Base-by-base conservation (phyloP, 2,329 filamentous ascomycete species). In the Simplicillium sp. region DNA sequence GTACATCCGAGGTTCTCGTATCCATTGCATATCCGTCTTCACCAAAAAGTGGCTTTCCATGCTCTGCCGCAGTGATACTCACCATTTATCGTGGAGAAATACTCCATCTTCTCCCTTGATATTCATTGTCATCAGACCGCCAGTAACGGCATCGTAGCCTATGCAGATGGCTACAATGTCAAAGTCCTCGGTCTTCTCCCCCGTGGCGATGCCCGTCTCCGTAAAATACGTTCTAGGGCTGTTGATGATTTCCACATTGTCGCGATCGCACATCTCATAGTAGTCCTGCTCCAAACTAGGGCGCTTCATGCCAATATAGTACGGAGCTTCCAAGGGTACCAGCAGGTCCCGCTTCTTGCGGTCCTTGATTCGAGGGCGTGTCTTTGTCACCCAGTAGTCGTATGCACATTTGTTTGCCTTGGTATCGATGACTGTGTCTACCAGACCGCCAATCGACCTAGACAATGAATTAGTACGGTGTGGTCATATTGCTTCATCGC, bases 331-430 rank as follows among this genome's bases (percentile, higher is more conserved):
- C 15, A 56, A 46, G 0, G 73, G 73, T 0, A 67, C 70, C 4
- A 77, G 55, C 4, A 71, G 49, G 11, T 68, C 64, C 11, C 56
- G 51, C 38, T 67, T 66, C 8, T 52, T 52, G 1, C 66, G 63
- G 44, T 75, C 63, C 3, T 58, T 57, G 40, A 76, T 58, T 2
- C 71, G 58, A 7, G 53, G 54, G 2, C 66, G 54, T 1, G 62
- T 61, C 47, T 70, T 71, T 20, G 54, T 57, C 1, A 54, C 57
- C 65, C 71, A 75, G 51, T 73, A 75, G 3, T 68, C 55, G 45
- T 73, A 75, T 1, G 61, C 54, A 3, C 56, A 54, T 3, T 58
- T 53, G 46, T 74, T 76, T 3, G 64, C 64, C 37, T 65, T 58
- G 3, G 51, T 41, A 16, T 68, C 55, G 8, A 58, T 50, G 2